Percentiles rank a stretch among this genome's conserved stretches.
These are phyloP conservation scores for Phylloporus arenicola DNA, from an alignment of 768 basidiomycete species.

Conservation along the genomic window DNA sequence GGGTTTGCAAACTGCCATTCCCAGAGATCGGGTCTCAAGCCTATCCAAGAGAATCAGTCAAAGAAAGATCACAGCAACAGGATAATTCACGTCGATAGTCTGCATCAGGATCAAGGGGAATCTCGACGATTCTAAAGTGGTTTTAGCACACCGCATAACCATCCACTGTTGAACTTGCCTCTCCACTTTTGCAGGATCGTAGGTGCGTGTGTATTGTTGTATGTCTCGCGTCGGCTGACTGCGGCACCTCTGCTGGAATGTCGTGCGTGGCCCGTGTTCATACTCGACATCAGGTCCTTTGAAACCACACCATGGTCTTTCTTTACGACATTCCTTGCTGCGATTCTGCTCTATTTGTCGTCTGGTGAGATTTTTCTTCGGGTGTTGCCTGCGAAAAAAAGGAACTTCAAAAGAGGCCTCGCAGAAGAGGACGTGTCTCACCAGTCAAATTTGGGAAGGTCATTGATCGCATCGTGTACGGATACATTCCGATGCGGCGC, in stretches of 20 bases:
- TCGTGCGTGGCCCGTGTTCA: conserved; percentile 31
- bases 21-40: conserved; percentile 37
- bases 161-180: conserved; percentile 37
- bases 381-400: conserved; percentile 22
- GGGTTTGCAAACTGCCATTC: conserved; percentile 64
- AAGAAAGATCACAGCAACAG: not conserved
- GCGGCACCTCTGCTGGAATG: conserved; percentile 47
- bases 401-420: not conserved
- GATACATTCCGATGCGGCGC: conserved; percentile 55
- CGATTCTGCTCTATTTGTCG: conserved; percentile 14
- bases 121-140: conserved; percentile 46
- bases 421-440: conserved; percentile 23
- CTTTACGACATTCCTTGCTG: conserved; percentile 36
- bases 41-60: conserved; percentile 4
- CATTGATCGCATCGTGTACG: conserved; percentile 68
- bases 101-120: conserved; percentile 53
- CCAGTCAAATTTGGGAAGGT: conserved; percentile 74
- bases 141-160: not conserved
- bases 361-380: conserved; percentile 2
- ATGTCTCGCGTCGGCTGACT: conserved; percentile 41
- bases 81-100: conserved; percentile 54
- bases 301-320: conserved; percentile 32
- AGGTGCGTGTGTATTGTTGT: conserved; percentile 63
- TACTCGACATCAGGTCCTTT: conserved; percentile 27
- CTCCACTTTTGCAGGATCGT: conserved; percentile 48